Conservation (phyloP, 768 basidiomycete genomes). For the Termitomyces titanicus region DNA sequence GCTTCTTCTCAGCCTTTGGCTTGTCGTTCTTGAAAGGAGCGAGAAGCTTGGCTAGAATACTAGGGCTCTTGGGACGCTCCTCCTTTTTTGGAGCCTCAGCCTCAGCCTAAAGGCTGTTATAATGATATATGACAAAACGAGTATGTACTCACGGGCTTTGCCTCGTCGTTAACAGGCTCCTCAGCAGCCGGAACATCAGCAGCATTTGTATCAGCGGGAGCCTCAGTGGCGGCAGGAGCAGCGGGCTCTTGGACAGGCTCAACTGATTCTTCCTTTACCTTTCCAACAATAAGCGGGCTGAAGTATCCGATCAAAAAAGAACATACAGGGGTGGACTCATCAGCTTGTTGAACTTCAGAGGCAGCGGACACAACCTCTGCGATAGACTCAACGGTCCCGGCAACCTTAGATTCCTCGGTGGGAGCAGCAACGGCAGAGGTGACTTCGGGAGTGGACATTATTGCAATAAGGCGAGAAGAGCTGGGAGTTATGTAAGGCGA, state of each 20-base stretch:
- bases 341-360: conserved; percentile 46
- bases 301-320: neutral
- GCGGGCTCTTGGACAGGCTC: conserved; percentile 26
- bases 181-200: conserved; percentile 19
- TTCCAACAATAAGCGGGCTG: neutral
- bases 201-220: conserved; percentile 11
- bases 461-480: conserved; percentile 55
- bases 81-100: conserved; percentile 64
- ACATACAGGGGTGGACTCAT: conserved; percentile 24
- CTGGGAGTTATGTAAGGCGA: conserved; percentile 26
- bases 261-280: conserved; percentile 25
- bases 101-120: conserved; percentile 24
- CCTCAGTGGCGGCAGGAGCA: conserved; percentile 18
- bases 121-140: neutral
- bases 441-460: conserved; percentile 83
- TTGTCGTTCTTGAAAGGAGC: conserved; percentile 75
- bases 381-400: conserved; percentile 36
- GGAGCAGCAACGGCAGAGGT: conserved; percentile 39
- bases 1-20: conserved; percentile 57
- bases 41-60: conserved; percentile 73
- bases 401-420: conserved; percentile 52
- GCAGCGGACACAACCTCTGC: conserved; percentile 46
- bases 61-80: conserved; percentile 77
- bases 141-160: conserved; percentile 34
- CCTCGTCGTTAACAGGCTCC: conserved; percentile 36